Evolutionary conservation across 2,329 filamentous ascomycete species (phyloP).

Genomic region (Aspergillus caelatus): DNA sequence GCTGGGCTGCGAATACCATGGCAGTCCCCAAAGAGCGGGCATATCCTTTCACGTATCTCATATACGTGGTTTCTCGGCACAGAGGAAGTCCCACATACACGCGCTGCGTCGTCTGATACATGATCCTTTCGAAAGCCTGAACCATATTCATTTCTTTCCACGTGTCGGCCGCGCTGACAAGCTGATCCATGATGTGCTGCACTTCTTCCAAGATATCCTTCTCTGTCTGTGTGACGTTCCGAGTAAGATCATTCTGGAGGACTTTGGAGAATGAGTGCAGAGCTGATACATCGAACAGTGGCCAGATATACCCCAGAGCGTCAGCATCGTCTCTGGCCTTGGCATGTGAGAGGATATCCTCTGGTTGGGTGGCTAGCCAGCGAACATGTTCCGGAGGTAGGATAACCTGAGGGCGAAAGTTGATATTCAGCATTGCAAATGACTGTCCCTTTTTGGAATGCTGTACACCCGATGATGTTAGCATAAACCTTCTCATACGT

Average conservation of each 20-base stretch:
- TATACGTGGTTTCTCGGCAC: background rate
- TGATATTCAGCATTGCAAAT: background rate
- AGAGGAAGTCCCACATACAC: background rate
- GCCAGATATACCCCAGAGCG: background rate
- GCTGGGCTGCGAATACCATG: background rate
- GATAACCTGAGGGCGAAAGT: background rate
- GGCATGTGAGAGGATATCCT: background rate
- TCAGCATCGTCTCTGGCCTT: background rate
- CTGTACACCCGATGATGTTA: background rate
- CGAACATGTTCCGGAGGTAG: background rate
- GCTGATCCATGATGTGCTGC: background rate
- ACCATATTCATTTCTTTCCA: background rate
- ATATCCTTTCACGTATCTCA: background rate
- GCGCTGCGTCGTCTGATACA: background rate
- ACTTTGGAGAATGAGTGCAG: background rate
- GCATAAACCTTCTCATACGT: background rate
- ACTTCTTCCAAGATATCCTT: background rate
- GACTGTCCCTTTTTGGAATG: background rate
- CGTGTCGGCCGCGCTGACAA: background rate
- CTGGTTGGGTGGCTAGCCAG: background rate
- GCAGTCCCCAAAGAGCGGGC: background rate
- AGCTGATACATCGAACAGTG: background rate
- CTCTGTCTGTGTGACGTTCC: background rate
- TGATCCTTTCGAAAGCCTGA: background rate
- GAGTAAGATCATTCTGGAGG: background rate